Evolutionary conservation across 139 green algal genomes (phyloP), one percentile per base, ranked within the genome.

Genomic region (Micractinium sp.): DNA sequence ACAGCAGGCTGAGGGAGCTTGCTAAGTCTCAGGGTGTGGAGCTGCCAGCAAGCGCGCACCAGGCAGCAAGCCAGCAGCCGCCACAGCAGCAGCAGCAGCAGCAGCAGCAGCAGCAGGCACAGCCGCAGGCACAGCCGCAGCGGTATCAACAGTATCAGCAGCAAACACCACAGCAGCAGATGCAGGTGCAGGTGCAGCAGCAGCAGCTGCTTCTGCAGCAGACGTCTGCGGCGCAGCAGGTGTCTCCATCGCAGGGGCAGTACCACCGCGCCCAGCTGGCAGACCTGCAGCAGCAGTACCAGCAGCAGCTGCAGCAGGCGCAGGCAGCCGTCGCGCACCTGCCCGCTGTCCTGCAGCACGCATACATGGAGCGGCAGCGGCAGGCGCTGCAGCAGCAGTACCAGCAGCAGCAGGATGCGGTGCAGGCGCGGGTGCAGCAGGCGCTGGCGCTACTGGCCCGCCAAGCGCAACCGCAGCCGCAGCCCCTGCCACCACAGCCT

Each of bases 81-180:
- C 35, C 71, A 22, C 75, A 38, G 33, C 33, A 60, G 56, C 69
- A 86, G 36, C 60, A 86, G 60, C 33, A 86, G 20, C 80, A 85
- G 31, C 87, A 87, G 14, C 61, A 60, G 56, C 69, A 86, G 36
- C 60, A 86, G 60, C 33, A 86, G 20, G 47, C 81, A 9, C 60
- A 86, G 81, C 56, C 12, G n/a, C 56, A 60, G 56, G 27, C n/a
- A 25, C 31, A 60, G 56, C 81, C 75, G 56, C 35, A 33, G 7
- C 67, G 27, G 36, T 41, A 41, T 14, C 22, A 35, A 56, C 86
- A 77, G 78, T 23, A 75, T 18, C 73, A 85, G 18, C 35, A 53
- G 63, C 31, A 33, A 20, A 23, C 41, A 31, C 47, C 39, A 13
- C 38, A 31, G 60, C 69, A 39, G 47, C 60, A 90, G 86, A 3